Base-by-base conservation (phyloP, 2,329 filamentous ascomycete species). In the Alternaria viburni region DNA sequence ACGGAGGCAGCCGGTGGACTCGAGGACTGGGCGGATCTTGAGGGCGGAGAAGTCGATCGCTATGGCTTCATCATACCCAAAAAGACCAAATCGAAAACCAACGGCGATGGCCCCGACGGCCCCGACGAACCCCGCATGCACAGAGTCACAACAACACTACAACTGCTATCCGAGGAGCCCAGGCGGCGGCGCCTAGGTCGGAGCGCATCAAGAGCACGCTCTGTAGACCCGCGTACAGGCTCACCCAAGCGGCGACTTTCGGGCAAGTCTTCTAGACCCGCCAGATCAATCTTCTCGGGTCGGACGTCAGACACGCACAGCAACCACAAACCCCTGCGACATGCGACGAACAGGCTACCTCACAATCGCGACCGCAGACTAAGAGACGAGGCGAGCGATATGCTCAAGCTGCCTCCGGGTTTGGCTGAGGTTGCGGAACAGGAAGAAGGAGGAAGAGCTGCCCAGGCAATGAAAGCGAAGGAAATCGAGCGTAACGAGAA, bases 401-500 rank as follows among this genome's bases (percentile, higher is more conserved):
- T 90, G 88, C 85, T 90, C 54, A 89, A 86, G 17, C 75, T 88
- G 3, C 88, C 88, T 2, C 83, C 82, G 6, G 83, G 85, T 3
- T 75, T 86, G 15, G 80, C 81, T 23, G 83, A 83, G 46, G 80
- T 86, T 23, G 77, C 75, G 9, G 77, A 78, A 58, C 71, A 79
- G 47, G 79, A 84, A 63, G 81, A 86, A 59, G 83, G 83, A 26
- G 81, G 83, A 19, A 80, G 81, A 41, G 78, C 80, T 23, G 83
- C 83, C n/a, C 82, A 81, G 45, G 80, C 81, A 7, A 82, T 84
- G 72, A 87, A 84, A 69, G 84, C 84, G 59, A 88, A 88, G 66
- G 88, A 90, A 74, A 86, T 87, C 79, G 78, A 84, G 57, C 82
- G 88, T 30, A 88, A 90, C 69, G 86, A 89, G 61, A 90, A 90